Conservation (phyloP, 2,329 filamentous ascomycete species). For the Sclerotinia subarctica region DNA sequence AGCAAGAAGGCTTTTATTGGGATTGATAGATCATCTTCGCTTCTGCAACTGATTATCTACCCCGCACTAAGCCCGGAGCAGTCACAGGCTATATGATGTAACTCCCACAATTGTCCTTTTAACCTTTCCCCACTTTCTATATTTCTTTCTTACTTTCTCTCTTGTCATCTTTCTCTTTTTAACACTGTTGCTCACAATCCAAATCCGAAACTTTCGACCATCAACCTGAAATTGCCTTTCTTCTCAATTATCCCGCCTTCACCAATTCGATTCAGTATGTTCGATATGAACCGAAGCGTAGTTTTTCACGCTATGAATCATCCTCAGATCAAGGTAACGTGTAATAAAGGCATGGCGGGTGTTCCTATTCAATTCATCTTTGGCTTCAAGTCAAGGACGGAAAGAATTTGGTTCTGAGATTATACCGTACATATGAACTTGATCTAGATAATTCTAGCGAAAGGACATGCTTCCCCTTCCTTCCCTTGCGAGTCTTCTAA, state of each 20-base stretch:
- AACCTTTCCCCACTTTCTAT: no score
- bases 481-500: constrained; percentile 44
- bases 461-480: constrained; percentile 70
- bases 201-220: background rate
- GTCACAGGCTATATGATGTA: background rate
- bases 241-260: background rate
- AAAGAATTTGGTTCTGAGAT: constrained; percentile 60
- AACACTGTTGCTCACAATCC: background rate
- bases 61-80: constrained; percentile 2
- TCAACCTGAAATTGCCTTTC: background rate
- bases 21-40: background rate
- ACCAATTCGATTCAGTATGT: constrained; percentile 32
- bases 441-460: constrained; percentile 86
- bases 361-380: constrained; percentile 24
- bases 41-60: background rate
- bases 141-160: background rate
- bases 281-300: constrained; percentile 19
- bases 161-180: background rate
- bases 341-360: constrained; percentile 31
- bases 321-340: constrained; percentile 33
- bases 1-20: background rate
- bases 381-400: background rate
- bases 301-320: constrained; percentile 27
- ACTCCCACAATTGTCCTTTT: background rate
- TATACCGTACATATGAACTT: constrained; percentile 70